Percentiles rank a stretch among this genome's conserved stretches.
phyloP scores from a whole-genome alignment of 345 rosid genomes.

The Linum lewisii region DNA sequence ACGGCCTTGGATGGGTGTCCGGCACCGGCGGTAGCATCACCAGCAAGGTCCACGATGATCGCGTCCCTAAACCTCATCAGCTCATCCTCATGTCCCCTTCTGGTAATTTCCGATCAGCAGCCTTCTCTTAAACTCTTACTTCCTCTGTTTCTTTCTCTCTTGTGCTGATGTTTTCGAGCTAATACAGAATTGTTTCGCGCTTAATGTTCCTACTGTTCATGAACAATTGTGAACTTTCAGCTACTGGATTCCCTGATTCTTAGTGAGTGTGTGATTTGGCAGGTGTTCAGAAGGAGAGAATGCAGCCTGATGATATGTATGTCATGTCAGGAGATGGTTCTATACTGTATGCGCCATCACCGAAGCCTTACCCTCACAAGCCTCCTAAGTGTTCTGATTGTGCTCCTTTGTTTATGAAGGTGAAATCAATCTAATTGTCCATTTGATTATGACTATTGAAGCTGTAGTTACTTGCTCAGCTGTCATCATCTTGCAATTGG shows the following conservation, averaged over 20 bases:
- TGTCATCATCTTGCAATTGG: not conserved
- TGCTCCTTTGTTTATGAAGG: conserved; percentile 89
- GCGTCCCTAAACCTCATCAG: conserved; percentile 56
- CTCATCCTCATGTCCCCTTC: conserved; percentile 96
- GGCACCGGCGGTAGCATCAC: conserved; percentile 97
- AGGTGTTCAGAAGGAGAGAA: conserved; percentile 99
- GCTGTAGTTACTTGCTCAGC: too few species aligned
- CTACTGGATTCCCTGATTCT: not conserved
- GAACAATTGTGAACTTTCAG: too few species aligned
- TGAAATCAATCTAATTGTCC: conserved; percentile 7
- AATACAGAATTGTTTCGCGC: too few species aligned
- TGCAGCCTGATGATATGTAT: conserved; percentile 89
- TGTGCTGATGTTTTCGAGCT: too few species aligned
- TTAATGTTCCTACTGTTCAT: too few species aligned
- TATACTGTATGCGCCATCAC: conserved; percentile 55
- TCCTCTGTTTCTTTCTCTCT: too few species aligned
- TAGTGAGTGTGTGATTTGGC: conserved; percentile 14
- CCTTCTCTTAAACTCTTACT: not conserved
- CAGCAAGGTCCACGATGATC: conserved; percentile 66
- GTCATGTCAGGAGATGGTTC: conserved; percentile 63
- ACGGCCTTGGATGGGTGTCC: conserved; percentile 84
- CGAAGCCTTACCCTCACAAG: conserved; percentile 79
- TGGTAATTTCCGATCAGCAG: conserved; percentile 30
- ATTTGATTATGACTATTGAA: too few species aligned
- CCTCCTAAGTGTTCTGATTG: conserved; percentile 86